Evolutionary conservation across 2,329 filamentous ascomycete species (phyloP), one percentile per base, ranked within the genome.

Genomic region (Piedraia hortae): DNA sequence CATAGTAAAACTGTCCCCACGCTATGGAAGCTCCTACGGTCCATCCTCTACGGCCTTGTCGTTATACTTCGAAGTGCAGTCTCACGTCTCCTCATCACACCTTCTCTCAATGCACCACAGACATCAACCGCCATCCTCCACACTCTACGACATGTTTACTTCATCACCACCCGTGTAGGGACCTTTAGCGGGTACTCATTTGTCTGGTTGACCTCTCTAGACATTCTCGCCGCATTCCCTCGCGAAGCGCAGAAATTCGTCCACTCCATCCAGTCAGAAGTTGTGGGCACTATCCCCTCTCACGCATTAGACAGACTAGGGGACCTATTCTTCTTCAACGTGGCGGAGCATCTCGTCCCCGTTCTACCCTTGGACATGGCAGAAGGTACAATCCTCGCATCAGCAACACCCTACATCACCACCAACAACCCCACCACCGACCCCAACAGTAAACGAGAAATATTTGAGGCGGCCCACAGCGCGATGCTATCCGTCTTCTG

Each of bases 381-480:
- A 34, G 73, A 88, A 34, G 53, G 62, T 3, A 52, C 89, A 2
- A 59, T 89, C 9, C 52, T 89, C 23, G 58, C 66, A 15, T 68
- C 74, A 1, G 71, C 77, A 4, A 59, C 63, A 4, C 59, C 69
- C 1, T 85, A 89, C 38, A 52, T 55, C 19, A 48, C 58, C n/a
- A 58, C 55, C 12, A 53, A 53, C 10, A 57, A 62, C 30, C 46
- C 50, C 11, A 47, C 58, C 20, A 51, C 72, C 6, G 46, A 67
- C 2, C 57, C 66, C 18, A n/a, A n/a, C n/a, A n/a, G n/a, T n/a
- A n/a, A n/a, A n/a, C n/a, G n/a, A n/a, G n/a, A n/a, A n/a, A 62
- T 88, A n/a, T 89, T 88, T 35, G 80, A 91, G 44, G 65, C 80
- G 1, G 75, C 78, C 0, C 80, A 91, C 46, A 73, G 70, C 31